Conservation (phyloP, 768 basidiomycete genomes). For the Pholiota microspora region DNA sequence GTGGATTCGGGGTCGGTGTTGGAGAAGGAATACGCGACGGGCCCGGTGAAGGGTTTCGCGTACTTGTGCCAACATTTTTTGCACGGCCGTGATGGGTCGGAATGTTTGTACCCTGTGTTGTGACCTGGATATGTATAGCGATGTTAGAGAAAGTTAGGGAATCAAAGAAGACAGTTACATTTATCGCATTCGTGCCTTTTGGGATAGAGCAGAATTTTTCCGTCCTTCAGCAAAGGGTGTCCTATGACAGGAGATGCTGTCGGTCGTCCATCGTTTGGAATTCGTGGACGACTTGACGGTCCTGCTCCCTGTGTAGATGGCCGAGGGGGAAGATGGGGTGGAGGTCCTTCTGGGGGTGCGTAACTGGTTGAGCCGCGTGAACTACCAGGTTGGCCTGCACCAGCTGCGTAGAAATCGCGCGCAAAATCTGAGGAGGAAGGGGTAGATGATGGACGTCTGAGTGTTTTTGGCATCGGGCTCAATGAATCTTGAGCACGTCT, state of each 20-base stretch:
- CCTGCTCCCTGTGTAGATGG: not conserved
- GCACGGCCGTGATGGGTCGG: slow-evolving; percentile 67
- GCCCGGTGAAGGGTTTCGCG: slow-evolving; percentile 57
- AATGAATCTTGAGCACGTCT: too few relatives aligned
- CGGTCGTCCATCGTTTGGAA: slow-evolving; percentile 55
- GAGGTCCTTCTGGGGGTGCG: slow-evolving; percentile 25
- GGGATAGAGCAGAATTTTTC: slow-evolving; percentile 70
- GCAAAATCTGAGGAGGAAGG: slow-evolving; percentile 48
- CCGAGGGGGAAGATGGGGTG: slow-evolving; percentile 22
- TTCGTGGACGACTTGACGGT: not conserved
- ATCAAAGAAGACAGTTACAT: slow-evolving; percentile 41
- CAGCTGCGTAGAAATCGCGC: slow-evolving; percentile 58
- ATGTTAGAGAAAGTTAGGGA: not conserved
- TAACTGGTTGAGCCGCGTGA: not conserved
- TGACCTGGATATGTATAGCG: too few relatives aligned
- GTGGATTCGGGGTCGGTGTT: slow-evolving; percentile 15
- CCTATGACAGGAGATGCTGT: slow-evolving; percentile 64
- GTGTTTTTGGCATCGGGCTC: too few relatives aligned
- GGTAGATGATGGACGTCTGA: slow-evolving; percentile 1
- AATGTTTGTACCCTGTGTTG: slow-evolving; percentile 73
- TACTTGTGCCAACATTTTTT: slow-evolving; percentile 74
- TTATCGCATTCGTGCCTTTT: slow-evolving; percentile 59
- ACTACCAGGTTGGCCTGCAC: slow-evolving; percentile 23
- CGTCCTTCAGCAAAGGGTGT: slow-evolving; percentile 61
- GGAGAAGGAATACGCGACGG: slow-evolving; percentile 49